Base-by-base conservation (phyloP, 2,329 filamentous ascomycete species). In the Thielaviopsis ethacetica region DNA sequence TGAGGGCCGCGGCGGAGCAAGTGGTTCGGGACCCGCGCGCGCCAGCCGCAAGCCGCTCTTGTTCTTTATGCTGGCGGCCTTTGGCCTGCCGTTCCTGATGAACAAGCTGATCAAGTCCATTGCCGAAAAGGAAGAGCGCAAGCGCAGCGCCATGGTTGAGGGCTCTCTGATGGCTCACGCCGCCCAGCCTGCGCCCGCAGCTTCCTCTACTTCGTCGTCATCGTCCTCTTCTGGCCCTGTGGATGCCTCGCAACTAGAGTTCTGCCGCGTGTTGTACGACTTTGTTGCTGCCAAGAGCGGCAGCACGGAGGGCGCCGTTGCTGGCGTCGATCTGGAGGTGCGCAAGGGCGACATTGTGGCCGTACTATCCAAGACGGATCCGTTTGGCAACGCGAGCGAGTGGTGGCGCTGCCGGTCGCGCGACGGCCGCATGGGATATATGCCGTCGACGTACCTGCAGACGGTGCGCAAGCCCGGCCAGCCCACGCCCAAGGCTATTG, bases 351-450 rank as follows among this genome's bases (percentile, higher is more conserved):
- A 98, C 66, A 83, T 97, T 57, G 91, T 98, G 17, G 93, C 93
- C 26, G 90, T 98, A 0, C 78, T 98, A 58, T 86, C 85, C 74
- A 96, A 96, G 74, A 86, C 83, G 19, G 93, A 98, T 66, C 93
- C 93, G 0, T 81, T 91, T 67, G 93, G 93, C 51, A 90, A 93
- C 65, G 82, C 89, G 4, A 93, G 87, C 57, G 91, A 98, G 68
- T 98, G 93, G 93, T 98, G 93, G 93, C 83, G 86, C 64, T 98
- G 94, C 72, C 81, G 93, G 59, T 86, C 91, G 15, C 80, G 93
- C 62, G 90, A 97, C 68, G 91, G 90, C 53, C 80, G 89, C 26
- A 84, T 95, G 66, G 93, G 93, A 7, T 98, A 97, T 68, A 78
- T 98, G 5, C 93, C 94, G 1, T 83, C 85, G 1, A 91, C 90